Base-by-base conservation (phyloP, 2,329 filamentous ascomycete genomes). In the Gliomastix tumulicola region DNA sequence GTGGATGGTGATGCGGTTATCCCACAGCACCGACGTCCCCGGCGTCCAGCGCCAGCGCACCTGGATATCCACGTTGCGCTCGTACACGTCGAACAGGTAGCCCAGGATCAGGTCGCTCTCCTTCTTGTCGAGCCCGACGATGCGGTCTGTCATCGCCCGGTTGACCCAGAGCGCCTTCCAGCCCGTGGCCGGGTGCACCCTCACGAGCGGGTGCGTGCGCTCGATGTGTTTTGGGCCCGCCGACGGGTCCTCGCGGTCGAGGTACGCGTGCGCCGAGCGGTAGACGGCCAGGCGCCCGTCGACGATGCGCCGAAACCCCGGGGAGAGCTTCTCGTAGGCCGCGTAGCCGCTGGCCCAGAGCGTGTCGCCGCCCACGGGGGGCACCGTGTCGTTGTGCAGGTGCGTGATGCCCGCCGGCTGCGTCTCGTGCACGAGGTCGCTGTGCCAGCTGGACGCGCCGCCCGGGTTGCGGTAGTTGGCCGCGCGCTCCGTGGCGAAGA, bases 101-200 rank as follows among this genome's bases (percentile, higher is more conserved):
- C 69, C 68, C 9, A 87, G 60, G 12, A 87, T 79, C 0, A 76
- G 44, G 45, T 86, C 82, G 39, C 79, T 84, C 56, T 87, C 82
- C 0, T 68, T 76, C 41, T 74, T 74, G 46, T 87, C 81, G 0
- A 87, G 55, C 0, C 82, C 83, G 1, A 86, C 74, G 33, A 87
- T 86, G 1, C 72, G 66, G 6, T 71, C 68, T 0, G 82, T 86
- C 71, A 86, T 80, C 3, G 76, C 65, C 4, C 81, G 70, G 52
- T 87, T 87, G 1, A 87, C 82, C 66, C 71, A 87, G 1, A 87
- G 65, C 0, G 79, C 68, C 55, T 85, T 87, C 82, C 82, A 86
- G 20, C 84, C 83, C 0, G 85, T 89, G 13, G 66, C 74, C 0
- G 85, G 84, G 52, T 90, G 85, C 1, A 83, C 87, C 17, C 84